A percentile compares a stretch with the other conserved stretches of the same genome.
Evolutionary conservation across 164 flowering plant species (phyloP).

Genomic region (Annona cherimola): DNA sequence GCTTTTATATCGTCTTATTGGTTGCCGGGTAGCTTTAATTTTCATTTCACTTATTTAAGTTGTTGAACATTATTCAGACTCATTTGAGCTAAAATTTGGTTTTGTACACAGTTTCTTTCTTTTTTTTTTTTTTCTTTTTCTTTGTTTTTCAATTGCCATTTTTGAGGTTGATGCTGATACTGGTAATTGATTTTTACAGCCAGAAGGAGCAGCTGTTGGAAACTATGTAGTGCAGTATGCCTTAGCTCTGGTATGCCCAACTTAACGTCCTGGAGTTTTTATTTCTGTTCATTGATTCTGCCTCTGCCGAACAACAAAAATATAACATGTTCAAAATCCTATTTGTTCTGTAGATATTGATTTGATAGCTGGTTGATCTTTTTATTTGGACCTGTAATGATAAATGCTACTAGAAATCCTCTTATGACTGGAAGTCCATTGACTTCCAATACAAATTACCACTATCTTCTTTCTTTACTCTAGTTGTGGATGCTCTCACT

Average conservation of each 20-base stretch:
- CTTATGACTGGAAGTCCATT: background rate
- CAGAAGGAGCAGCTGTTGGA: constrained; percentile 90
- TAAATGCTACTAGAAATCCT: background rate
- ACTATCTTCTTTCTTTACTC: too few species aligned
- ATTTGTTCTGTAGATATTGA: background rate
- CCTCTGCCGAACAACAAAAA: background rate
- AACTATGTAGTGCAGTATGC: constrained; percentile 93
- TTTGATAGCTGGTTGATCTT: background rate
- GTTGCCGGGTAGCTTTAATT: constrained; percentile 69
- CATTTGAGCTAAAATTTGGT: background rate
- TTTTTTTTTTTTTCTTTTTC: background rate
- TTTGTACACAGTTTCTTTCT: background rate
- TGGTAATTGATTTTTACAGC: constrained; percentile 44
- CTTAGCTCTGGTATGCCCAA: constrained; percentile 72
- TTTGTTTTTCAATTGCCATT: background rate
- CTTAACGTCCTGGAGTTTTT: background rate
- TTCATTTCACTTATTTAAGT: constrained; percentile 6
- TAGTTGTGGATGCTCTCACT: too few species aligned
- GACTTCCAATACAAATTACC: too few species aligned
- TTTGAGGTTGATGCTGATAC: background rate
- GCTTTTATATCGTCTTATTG: constrained; percentile 83
- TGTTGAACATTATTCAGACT: background rate
- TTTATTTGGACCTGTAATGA: background rate
- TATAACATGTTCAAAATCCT: background rate
- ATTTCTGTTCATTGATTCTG: background rate